Conservation (phyloP, 257 asterid species). For the Prunella vulgaris region DNA sequence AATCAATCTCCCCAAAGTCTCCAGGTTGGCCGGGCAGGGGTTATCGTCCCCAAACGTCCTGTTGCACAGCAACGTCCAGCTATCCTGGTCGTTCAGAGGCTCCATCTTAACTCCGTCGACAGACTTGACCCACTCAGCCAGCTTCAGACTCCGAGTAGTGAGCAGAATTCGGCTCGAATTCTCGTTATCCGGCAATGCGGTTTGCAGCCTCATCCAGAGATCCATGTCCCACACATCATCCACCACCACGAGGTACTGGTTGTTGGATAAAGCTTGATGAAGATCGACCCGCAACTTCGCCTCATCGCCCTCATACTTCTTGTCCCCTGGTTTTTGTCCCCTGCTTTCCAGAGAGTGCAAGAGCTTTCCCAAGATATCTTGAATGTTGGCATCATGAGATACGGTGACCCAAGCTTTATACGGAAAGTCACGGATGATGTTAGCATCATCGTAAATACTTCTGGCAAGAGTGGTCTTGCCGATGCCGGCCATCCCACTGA, state of each 20-base stretch:
- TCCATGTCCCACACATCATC: conserved; percentile 22
- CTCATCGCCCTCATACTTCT: neutral
- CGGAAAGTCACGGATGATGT: neutral
- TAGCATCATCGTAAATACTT: conserved; percentile 16
- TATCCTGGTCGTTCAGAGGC: neutral
- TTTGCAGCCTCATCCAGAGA: conserved; percentile 13
- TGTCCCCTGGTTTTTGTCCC: neutral
- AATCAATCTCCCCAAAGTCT: conserved; percentile 11
- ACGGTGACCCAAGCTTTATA: conserved; percentile 30
- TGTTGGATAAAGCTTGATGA: neutral
- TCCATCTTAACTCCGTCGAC: neutral
- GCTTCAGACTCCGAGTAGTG: conserved; percentile 21
- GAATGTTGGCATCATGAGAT: neutral
- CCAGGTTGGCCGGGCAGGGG: conserved; percentile 8
- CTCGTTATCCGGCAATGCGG: neutral
- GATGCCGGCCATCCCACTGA: neutral
- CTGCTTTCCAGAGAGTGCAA: neutral
- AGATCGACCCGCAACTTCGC: neutral
- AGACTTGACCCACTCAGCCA: too few relatives aligned
- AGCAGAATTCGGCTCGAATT: conserved; percentile 23
- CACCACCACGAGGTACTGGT: conserved; percentile 21
- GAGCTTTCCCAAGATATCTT: conserved; percentile 5
- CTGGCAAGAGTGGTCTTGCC: conserved; percentile 39
- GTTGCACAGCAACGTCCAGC: conserved; percentile 17
- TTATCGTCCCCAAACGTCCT: conserved; percentile 1